Evolutionary conservation across 2,329 filamentous ascomycete species (phyloP), one percentile per base, ranked within the genome.

Genomic region (Alternaria panax): DNA sequence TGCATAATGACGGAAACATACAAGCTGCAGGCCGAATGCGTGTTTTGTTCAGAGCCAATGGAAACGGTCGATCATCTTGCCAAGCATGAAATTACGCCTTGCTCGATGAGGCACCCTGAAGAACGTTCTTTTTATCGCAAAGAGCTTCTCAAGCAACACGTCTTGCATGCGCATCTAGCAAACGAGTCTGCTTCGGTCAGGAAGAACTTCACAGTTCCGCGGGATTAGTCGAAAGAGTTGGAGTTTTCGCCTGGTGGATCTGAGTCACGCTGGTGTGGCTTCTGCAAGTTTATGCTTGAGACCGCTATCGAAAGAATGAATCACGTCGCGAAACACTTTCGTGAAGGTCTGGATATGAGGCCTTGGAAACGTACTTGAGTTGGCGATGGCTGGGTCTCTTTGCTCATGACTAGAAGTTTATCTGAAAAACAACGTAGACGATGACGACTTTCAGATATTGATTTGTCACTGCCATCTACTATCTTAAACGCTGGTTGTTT

Each of bases 181-280:
- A 25, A 2, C 4, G 40, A 51, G n/a, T 24, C 59, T 25, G 20
- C 43, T 0, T 4, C 24, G 0, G 3, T 40, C 3, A 47, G 32
- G 9, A 57, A 56, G 41, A 22, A 1, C 2, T 67, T 68, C 11
- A 11, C 54, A 30, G 55, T 60, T 4, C 66, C 64, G 2, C 5
- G 32, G 1, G 27, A 12, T 4, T 67, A 64, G 60, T 42, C 36
- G 3, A 34, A 30, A 12, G 42, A 28, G 0, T 32, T 57, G 1
- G 54, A 54, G 5, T n/a, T 20, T 1, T 24, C 38, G 4, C 7
- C 46, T 3, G 24, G 38, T 9, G 52, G 55, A 16, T 59, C 53
- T 28, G 47, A 60, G 2, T 56, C 64, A 3, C 22, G 59, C 14
- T 68, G 64, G 67, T 70, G 67, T 40, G 65, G 67, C 7, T 68